A percentile compares a stretch with the other conserved stretches of the same genome.
Conservation (phyloP, 2,329 filamentous ascomycete species). For the Cladosporium cucumerinum region DNA sequence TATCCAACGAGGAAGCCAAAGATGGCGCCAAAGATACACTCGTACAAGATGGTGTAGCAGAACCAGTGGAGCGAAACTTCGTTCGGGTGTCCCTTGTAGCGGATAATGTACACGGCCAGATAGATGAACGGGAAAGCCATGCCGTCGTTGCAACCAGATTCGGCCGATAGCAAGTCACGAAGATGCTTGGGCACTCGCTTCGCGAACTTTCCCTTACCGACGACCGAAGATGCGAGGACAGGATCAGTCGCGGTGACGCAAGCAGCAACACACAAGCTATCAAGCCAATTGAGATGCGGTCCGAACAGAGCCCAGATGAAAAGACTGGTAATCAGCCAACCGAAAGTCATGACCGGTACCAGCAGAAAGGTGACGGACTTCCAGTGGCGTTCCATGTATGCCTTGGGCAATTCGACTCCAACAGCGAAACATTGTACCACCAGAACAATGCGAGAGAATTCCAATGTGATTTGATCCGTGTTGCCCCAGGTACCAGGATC, state of each 20-base stretch:
- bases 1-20: conserved; percentile 89
- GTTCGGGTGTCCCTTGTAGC: conserved; percentile 66
- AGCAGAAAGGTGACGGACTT: conserved; percentile 83
- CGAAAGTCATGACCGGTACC: conserved; percentile 94
- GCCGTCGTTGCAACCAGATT: conserved; percentile 98
- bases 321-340: conserved; percentile 87
- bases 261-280: conserved; percentile 80
- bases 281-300: conserved; percentile 76
- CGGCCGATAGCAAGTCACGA: conserved; percentile 87
- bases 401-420: conserved; percentile 83
- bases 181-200: conserved; percentile 97
- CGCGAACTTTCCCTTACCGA: conserved; percentile 98
- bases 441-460: conserved; percentile 84
- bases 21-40: conserved; percentile 88
- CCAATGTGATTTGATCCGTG: conserved; percentile 79
- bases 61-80: conserved; percentile 82
- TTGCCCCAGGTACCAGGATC: conserved; percentile 75
- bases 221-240: conserved; percentile 92
- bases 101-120: conserved; percentile 82
- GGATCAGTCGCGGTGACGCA: conserved; percentile 98
- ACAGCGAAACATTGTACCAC: conserved; percentile 92
- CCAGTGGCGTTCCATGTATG: conserved; percentile 99
- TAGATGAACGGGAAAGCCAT: conserved; percentile 99
- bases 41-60: conserved; percentile 85
- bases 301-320: conserved; percentile 90